Evolutionary conservation across 768 basidiomycete genomes (phyloP), one percentile per base, ranked within the genome.

Genomic region (Crepidotus variabilis): DNA sequence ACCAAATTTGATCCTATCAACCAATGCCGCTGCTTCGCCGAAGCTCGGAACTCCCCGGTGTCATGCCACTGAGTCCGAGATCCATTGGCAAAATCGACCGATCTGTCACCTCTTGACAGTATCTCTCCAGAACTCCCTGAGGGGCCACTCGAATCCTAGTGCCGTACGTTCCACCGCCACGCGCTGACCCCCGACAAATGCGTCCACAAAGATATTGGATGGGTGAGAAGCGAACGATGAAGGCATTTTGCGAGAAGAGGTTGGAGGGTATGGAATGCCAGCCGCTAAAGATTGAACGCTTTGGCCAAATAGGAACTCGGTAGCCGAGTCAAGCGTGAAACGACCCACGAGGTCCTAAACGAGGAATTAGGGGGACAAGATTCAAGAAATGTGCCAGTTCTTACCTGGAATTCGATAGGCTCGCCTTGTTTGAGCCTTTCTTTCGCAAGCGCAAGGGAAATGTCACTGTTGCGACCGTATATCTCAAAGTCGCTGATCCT

Each of bases 251-350:
- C 58, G 33, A 51, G 68, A 57, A 39, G 66, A 35, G 34, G 57
- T 47, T 47, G 60, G 72, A 51, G 83, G 82, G 56, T 83, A 84
- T 2, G 78, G 78, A 6, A 86, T 67, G 2, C 76, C 78, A 0
- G 76, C 77, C 0, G 69, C 66, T 24, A 87, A 75, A 6, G 78
- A 80, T 34, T 75, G 63, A 8, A 86, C 79, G 54, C 76, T 75
- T 33, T 73, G 69, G 6, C 79, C 81, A 57, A 85, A 85, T 6
- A 88, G 76, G 61, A 83, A 86, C 53, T 82, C 80, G 0, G 82
- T 80, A 13, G 83, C 83, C 6, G 82, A 79, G 67, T 88, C 86
- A n/a, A 88, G 74, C 0, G 86, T 85, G 64, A 87, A 86, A 1
- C 79, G 76, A 0, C 71, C 68, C 0, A 70, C 74, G 21, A 78